Percentiles rank a stretch among this genome's conserved stretches.
Conservation (phyloP, 352 stramenopile genomes). For the Pythium chondricola region DNA sequence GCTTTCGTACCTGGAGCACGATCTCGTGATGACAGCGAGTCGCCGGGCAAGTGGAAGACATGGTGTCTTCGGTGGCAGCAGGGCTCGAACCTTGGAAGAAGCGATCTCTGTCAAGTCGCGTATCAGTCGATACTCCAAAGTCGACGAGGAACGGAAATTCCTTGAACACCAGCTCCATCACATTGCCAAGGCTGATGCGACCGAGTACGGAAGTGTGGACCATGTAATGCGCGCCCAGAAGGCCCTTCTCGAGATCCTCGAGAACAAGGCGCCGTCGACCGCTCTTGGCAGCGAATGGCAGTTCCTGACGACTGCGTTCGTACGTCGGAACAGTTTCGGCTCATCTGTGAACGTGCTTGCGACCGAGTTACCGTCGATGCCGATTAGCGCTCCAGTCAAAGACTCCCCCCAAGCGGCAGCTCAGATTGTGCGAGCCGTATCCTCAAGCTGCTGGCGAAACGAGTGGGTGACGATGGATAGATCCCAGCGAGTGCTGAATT, state of each 20-base stretch:
- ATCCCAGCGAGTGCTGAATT: constrained; percentile 25
- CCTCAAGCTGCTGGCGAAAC: constrained; percentile 33
- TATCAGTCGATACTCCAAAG: constrained; percentile 20
- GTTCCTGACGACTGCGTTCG: constrained; percentile 18
- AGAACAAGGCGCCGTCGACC: constrained; percentile 15
- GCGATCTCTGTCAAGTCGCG: constrained; percentile 32
- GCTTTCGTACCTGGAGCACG: constrained; percentile 31
- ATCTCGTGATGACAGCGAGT: constrained; percentile 4
- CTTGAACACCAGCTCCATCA: constrained; percentile 32
- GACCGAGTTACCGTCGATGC: background rate
- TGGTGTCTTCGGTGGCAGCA: constrained; percentile 16
- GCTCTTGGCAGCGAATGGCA: constrained; percentile 19
- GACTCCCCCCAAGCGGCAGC: constrained; percentile 19
- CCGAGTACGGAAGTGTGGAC: too few relatives aligned
- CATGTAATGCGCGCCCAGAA: constrained; percentile 19
- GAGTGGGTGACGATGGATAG: constrained; percentile 51
- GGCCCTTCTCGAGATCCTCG: constrained; percentile 23
- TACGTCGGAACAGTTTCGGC: constrained; percentile 17
- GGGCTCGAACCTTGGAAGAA: constrained; percentile 21
- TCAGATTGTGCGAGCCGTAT: constrained; percentile 39
- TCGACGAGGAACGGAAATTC: constrained; percentile 38
- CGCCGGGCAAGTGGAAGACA: constrained; percentile 11
- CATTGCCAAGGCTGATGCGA: too few relatives aligned
- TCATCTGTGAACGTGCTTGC: constrained; percentile 11
- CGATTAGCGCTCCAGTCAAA: background rate